phyloP scores from a whole-genome alignment of 805 yeast species.

The Sugiyamaella valdiviana region DNA sequence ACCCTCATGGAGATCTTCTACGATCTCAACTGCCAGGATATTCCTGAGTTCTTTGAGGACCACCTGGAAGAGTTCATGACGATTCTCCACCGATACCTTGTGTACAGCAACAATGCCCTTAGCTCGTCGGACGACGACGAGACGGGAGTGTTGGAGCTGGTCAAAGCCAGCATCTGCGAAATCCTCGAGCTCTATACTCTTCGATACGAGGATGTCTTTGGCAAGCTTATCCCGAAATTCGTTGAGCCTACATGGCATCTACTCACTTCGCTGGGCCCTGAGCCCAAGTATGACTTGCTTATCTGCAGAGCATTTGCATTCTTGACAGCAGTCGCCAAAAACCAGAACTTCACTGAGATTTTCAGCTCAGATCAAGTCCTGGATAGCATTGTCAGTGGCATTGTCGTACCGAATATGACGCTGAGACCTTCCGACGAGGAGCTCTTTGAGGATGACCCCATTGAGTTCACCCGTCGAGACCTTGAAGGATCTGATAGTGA shows the following conservation, averaged over 20 bases:
- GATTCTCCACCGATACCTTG: slow-evolving; percentile 73
- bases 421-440: slow-evolving; percentile 88
- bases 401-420: slow-evolving; percentile 81
- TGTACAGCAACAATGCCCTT: slow-evolving; percentile 49
- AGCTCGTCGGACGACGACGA: slow-evolving; percentile 60
- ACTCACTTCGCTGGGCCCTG: slow-evolving; percentile 56
- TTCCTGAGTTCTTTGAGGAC: slow-evolving; percentile 97
- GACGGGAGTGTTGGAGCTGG: slow-evolving; percentile 59
- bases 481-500: slow-evolving; percentile 93
- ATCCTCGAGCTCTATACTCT: slow-evolving; percentile 79
- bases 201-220: slow-evolving; percentile 88
- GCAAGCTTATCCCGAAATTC: slow-evolving; percentile 66
- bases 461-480: slow-evolving; percentile 85
- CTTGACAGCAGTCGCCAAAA: slow-evolving; percentile 70
- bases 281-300: slow-evolving; percentile 75
- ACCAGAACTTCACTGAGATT: slow-evolving; percentile 56
- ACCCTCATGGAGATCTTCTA: slow-evolving; percentile 75
- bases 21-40: slow-evolving; percentile 95
- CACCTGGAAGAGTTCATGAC: slow-evolving; percentile 70
- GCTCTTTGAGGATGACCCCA: slow-evolving; percentile 93
- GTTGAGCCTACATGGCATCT: slow-evolving; percentile 79
- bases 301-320: slow-evolving; percentile 77
- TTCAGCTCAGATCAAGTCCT: slow-evolving; percentile 59
- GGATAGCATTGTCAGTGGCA: slow-evolving; percentile 70
- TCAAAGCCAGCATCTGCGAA: slow-evolving; percentile 80